Percentiles rank a stretch among this genome's conserved stretches.
These are phyloP conservation scores for Garcia nutans DNA, from an alignment of 345 rosid species.

Conservation along the genomic window DNA sequence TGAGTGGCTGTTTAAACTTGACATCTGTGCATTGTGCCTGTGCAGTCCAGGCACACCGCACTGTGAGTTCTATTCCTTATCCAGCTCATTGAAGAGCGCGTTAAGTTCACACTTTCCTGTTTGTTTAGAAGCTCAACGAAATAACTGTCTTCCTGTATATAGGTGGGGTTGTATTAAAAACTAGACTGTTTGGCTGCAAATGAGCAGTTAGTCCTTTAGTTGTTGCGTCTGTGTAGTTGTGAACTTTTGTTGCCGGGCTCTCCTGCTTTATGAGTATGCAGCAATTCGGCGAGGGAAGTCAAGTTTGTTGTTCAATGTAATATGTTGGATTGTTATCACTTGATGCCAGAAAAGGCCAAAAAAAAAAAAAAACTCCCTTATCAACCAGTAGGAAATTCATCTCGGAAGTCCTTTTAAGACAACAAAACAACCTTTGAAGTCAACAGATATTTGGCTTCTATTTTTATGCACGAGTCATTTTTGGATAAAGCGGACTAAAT, in stretches of 20 bases:
- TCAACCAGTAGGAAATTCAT: no score
- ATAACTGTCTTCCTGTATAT: constrained; percentile 8
- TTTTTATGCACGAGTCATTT: not conserved
- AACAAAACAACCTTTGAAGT: not conserved
- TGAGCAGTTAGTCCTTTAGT: not conserved
- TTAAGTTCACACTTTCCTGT: not conserved
- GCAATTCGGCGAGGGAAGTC: not conserved
- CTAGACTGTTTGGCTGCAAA: not conserved
- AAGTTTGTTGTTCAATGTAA: not conserved
- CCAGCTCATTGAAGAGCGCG: constrained; percentile 49
- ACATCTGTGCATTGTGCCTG: constrained; percentile 96
- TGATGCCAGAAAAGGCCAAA: not conserved
- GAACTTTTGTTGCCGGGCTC: not conserved
- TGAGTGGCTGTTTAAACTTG: constrained; percentile 88
- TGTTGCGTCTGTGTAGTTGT: constrained; percentile 6
- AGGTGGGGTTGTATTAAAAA: constrained; percentile 3
- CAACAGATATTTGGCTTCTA: not conserved
- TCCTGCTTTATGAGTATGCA: not conserved
- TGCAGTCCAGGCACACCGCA: constrained; percentile 67
- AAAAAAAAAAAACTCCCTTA: not conserved
- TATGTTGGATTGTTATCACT: not conserved
- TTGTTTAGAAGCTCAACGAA: not conserved
- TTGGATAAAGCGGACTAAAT: not conserved
- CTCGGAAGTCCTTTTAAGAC: not conserved
- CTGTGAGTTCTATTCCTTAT: constrained; percentile 37